Base-by-base conservation (phyloP, 352 stramenopile genomes). In the Pythium coloratum region DNA sequence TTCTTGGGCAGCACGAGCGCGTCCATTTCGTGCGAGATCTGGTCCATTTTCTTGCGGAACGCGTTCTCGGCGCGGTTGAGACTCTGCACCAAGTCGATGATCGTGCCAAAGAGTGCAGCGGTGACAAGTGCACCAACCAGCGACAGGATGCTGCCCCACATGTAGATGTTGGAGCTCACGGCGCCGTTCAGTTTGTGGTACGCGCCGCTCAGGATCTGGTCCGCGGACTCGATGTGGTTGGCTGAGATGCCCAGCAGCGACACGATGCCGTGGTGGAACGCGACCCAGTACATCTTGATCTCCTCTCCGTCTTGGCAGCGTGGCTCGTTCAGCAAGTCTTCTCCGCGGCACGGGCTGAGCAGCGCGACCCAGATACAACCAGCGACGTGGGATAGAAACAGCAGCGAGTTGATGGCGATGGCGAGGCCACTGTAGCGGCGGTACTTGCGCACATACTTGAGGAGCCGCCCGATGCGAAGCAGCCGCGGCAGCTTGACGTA, bases 1-100 rank as follows among this genome's bases (percentile, higher is more conserved):
- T 76, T 65, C 30, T 88, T 82, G 3, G 81, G 77, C 10, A 90
- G 70, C 55, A 72, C 69, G 42, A 88, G 64, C 24, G 79, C 78
- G 32, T 90, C 78, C 81, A 90, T 90, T 55, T 90, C 81, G 62
- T 88, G 75, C 2, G 69, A 73, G 54, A 90, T 78, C 24, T 88
- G 79, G 55, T 90, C 81, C 81, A 90, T 86, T 67, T 87, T 87
- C 63, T 90, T 90, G 2, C 81, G 75, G 42, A 90, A 90, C 18
- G 75, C 70, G 50, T 88, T 85, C 64, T 88, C 81, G 0, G 75
- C 78, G 59, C 81, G 80, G 61, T 88, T 88, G 74, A 75, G 82
- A 56, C 81, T 90, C 55, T 90, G 81, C 13, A 88, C 77, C 30
- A 90, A 62, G 30, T 77, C 75, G 62, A 88, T 78, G 60, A 90